These are phyloP conservation scores for Xylariaceae sp. DNA, from an alignment of 2,329 filamentous ascomycete genomes.

Conservation along the genomic window DNA sequence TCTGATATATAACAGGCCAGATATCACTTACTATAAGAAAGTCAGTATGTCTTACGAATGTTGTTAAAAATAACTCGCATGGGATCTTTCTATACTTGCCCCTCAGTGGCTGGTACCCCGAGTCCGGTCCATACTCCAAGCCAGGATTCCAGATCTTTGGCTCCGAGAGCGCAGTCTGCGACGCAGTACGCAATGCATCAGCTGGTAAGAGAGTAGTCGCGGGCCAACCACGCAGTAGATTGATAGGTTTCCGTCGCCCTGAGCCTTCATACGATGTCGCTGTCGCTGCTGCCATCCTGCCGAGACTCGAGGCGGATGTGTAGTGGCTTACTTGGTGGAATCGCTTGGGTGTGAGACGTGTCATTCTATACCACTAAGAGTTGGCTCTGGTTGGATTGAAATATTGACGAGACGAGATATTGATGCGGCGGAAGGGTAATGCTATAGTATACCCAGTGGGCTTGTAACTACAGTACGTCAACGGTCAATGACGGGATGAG, in stretches of 20 bases:
- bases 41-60: too few relatives aligned
- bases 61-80: too few relatives aligned
- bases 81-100: too few relatives aligned
- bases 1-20: too few relatives aligned
- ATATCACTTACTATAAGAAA: too few relatives aligned
- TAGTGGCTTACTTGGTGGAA: not conserved
- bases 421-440: too few relatives aligned
- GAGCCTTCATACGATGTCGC: not conserved
- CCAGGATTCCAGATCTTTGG: conserved; percentile 57
- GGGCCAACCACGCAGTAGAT: conserved; percentile 69
- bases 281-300: not conserved
- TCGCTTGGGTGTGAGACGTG: not conserved
- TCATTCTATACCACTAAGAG: not conserved
- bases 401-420: too few relatives aligned
- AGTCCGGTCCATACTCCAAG: conserved; percentile 78
- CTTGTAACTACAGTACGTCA: too few relatives aligned
- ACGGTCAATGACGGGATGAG: too few relatives aligned
- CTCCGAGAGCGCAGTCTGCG: conserved; percentile 59
- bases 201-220: conserved; percentile 62
- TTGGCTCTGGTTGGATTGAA: not conserved
- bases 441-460: too few relatives aligned
- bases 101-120: conserved; percentile 69
- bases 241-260: conserved; percentile 47
- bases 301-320: not conserved
- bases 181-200: conserved; percentile 57